Percentiles rank a stretch among this genome's conserved stretches.
These are phyloP conservation scores for Mucor velutinosus DNA, from an alignment of 371 early-diverging fungal genomes.

Conservation along the genomic window DNA sequence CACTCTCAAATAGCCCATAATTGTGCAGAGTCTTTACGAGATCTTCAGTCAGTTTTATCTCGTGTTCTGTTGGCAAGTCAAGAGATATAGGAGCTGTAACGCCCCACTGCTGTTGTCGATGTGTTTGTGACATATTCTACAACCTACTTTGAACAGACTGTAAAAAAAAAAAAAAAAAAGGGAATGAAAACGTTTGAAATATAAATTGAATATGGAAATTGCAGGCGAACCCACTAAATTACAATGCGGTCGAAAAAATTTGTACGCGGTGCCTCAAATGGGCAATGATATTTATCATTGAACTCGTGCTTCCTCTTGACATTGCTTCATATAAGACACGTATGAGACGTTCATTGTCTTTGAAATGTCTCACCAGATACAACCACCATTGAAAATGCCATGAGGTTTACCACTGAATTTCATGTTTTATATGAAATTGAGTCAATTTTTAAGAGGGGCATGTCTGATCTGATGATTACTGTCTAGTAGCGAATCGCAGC, in stretches of 20 bases:
- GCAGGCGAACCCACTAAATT: neutral
- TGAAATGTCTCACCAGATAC: too few species aligned
- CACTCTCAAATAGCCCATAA: constrained; percentile 78
- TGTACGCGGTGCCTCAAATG: neutral
- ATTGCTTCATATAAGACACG: neutral
- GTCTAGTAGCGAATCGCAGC: too few species aligned
- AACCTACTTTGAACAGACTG: neutral
- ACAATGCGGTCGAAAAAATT: neutral
- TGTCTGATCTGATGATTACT: too few species aligned
- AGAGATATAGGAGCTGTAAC: constrained; percentile 64
- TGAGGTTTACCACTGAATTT: too few species aligned
- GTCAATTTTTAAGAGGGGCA: too few species aligned
- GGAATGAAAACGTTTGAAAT: neutral
- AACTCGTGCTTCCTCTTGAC: neutral
- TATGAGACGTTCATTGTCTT: too few species aligned
- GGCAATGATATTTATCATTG: neutral
- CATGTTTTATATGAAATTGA: too few species aligned
- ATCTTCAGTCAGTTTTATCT: constrained; percentile 62
- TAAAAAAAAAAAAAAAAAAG: neutral
- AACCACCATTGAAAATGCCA: too few species aligned
- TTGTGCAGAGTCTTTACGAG: constrained; percentile 67
- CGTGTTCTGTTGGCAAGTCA: constrained; percentile 55
- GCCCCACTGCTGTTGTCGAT: constrained; percentile 44
- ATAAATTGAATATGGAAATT: neutral
- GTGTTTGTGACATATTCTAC: constrained; percentile 2